phyloP scores from a whole-genome alignment of 1,284 basidiomycete genomes.

The Sphagnurus paluster region DNA sequence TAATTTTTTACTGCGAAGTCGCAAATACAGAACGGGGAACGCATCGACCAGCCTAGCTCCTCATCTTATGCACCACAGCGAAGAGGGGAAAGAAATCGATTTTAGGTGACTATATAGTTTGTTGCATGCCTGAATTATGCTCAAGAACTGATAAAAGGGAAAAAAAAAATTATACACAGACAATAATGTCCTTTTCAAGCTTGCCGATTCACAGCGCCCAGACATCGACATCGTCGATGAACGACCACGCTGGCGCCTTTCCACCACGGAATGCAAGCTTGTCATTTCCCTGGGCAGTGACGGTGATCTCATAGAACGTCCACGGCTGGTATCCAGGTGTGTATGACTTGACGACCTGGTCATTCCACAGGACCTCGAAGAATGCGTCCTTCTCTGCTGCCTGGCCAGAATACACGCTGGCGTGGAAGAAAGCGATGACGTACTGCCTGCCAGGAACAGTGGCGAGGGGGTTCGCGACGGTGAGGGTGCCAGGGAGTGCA shows the following conservation, averaged over 20 bases:
- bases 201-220: constrained; percentile 12
- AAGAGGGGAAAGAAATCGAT: too few relatives aligned
- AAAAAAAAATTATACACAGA: too few relatives aligned
- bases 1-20: too few relatives aligned
- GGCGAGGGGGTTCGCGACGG: constrained; percentile 19
- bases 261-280: constrained; percentile 28
- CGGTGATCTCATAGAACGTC: constrained; percentile 23
- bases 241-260: constrained; percentile 30
- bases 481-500: constrained; percentile 26
- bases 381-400: constrained; percentile 23
- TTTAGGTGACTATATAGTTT: too few relatives aligned
- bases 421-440: constrained; percentile 27
- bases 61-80: too few relatives aligned
- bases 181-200: too few relatives aligned
- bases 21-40: too few relatives aligned
- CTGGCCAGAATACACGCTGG: constrained; percentile 23
- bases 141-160: too few relatives aligned
- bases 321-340: constrained; percentile 21
- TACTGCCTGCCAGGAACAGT: constrained; percentile 26
- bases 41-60: too few relatives aligned
- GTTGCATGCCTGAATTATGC: too few relatives aligned
- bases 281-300: constrained; percentile 25
- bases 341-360: constrained; percentile 19
- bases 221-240: constrained; percentile 33
- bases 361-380: constrained; percentile 32